Evolutionary conservation across 345 rosid species (phyloP).

Genomic region (Hypericum perforatum): DNA sequence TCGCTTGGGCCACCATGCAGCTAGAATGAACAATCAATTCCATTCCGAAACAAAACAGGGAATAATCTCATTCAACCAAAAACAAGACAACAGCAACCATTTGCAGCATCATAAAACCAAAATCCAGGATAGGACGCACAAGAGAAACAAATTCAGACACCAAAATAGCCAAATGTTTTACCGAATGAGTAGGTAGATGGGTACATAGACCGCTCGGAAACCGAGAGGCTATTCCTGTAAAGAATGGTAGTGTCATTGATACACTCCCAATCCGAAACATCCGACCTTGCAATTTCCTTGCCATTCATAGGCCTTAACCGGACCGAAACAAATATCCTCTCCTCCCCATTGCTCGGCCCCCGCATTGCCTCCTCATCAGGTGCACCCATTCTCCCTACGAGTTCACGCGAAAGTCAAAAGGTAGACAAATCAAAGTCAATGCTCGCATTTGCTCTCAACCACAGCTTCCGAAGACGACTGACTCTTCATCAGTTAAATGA

Average conservation of each 20-base stretch:
- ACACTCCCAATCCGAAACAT: constrained; percentile 90
- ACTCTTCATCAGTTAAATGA: constrained; percentile 3
- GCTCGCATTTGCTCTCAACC: too few species aligned
- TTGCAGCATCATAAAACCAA: not conserved
- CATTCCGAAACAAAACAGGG: not conserved
- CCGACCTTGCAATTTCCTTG: constrained; percentile 62
- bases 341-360: constrained; percentile 31
- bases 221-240: constrained; percentile 59
- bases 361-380: constrained; percentile 41
- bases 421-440: too few species aligned
- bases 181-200: constrained; percentile 85
- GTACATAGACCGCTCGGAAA: constrained; percentile 83
- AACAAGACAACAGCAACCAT: constrained; percentile 4
- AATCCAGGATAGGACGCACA: not conserved
- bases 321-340: constrained; percentile 75
- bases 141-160: constrained; percentile 6
- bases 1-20: too few species aligned
- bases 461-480: too few species aligned
- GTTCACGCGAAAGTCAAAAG: constrained; percentile 7
- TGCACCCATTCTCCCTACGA: constrained; percentile 28
- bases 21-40: not conserved
- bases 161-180: constrained; percentile 25
- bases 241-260: constrained; percentile 57
- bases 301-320: constrained; percentile 79
- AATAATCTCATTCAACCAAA: not conserved